phyloP scores from a whole-genome alignment of 306 rosid species.

The Coriaria nepalensis region DNA sequence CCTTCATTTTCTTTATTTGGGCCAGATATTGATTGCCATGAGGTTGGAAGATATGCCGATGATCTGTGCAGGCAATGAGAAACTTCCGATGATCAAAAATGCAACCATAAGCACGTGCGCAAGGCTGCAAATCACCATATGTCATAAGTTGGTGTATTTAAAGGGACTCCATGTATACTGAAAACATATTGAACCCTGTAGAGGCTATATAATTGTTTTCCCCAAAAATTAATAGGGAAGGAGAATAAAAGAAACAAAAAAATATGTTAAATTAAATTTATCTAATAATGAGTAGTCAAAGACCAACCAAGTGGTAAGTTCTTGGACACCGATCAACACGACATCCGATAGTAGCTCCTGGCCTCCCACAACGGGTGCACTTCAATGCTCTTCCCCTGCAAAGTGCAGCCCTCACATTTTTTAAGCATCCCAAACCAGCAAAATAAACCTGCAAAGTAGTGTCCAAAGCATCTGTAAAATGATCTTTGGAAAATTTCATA shows the following conservation, averaged over 20 bases:
- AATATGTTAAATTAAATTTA: too few relatives aligned
- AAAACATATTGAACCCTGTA: not conserved
- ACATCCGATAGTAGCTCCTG: slow-evolving; percentile 95
- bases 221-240: too few relatives aligned
- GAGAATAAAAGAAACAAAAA: too few relatives aligned
- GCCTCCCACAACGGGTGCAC: slow-evolving; percentile 92
- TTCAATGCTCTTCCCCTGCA: slow-evolving; percentile 90
- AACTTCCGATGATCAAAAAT: slow-evolving; percentile 95
- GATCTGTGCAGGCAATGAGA: slow-evolving; percentile 98
- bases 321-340: slow-evolving; percentile 96
- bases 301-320: slow-evolving; percentile 94
- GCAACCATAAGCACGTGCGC: slow-evolving; percentile 93
- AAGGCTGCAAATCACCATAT: slow-evolving; percentile 54
- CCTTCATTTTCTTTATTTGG: slow-evolving; percentile 62
- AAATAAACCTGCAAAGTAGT: slow-evolving; percentile 75
- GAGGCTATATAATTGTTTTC: too few relatives aligned
- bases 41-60: slow-evolving; percentile 79
- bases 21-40: slow-evolving; percentile 51
- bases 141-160: slow-evolving; percentile 1
- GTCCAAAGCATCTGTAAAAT: slow-evolving; percentile 1
- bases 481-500: not conserved
- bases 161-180: not conserved
- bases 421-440: slow-evolving; percentile 96
- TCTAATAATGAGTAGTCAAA: slow-evolving; percentile 2
- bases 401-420: slow-evolving; percentile 92